Evolutionary conservation across 2,329 filamentous ascomycete genomes (phyloP), one percentile per base, ranked within the genome.

Genomic region (Aspergillus spinulosporus): DNA sequence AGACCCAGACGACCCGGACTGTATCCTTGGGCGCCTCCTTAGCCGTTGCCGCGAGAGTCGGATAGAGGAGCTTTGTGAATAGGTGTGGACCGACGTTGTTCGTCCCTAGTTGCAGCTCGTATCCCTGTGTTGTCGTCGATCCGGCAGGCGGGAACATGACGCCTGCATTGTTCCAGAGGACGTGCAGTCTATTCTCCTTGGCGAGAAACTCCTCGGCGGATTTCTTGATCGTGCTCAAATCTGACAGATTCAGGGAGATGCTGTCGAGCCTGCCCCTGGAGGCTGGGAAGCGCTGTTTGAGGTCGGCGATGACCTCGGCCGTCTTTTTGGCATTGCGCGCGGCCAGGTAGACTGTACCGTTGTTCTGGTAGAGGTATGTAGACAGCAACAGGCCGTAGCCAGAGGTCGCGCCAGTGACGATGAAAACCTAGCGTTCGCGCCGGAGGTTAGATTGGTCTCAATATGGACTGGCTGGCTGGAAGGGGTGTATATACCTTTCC

Each of bases 241-340:
- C 59, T 49, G 52, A 58, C 62, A 76, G 67, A 70, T 84, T 81
- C 2, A 84, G 68, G 14, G 69, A 62, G 11, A 83, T 64, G 54
- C 77, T 79, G 39, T 72, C 34, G 7, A 37, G 34, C 4, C 34
- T 8, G 7, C 34, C 34, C 4, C 34, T 37, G 34, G 9, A 12
- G 11, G 9, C 34, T 12, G 34, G 4, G 4, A 4, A 8, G 34
- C 9, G n/a, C 9, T 12, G 11, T 12, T 12, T 12, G 34, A 37
- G 11, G 11, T 8, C 11, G 9, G 34, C 34, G n/a, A 37, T 37
- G 34, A 12, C 34, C 11, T 37, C n/a, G 7, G 11, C 11, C 9
- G 34, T 12, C 34, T 37, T 37, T 8, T 37, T 12, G 34, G 34
- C 34, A 4, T 8, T 12, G 34, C 34, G 34, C 34, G 34, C 34